These are phyloP conservation scores for Neurospora sp. DNA, from an alignment of 495 filamentous ascomycete species.

Conservation along the genomic window DNA sequence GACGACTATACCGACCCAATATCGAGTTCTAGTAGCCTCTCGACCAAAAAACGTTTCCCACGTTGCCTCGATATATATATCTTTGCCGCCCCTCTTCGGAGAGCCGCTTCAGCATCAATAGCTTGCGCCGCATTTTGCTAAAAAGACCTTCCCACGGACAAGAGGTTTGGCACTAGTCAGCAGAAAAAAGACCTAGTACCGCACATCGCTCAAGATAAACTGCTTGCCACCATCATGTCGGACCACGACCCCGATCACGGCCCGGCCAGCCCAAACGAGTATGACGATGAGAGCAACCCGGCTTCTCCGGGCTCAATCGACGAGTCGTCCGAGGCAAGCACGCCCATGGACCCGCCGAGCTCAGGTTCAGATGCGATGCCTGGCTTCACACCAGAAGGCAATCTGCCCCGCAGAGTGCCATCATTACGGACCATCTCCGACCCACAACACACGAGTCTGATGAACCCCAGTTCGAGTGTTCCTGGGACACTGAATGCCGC, in stretches of 20 bases:
- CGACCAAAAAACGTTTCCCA: not conserved
- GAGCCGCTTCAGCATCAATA: not conserved
- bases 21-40: not conserved
- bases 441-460: constrained; percentile 36
- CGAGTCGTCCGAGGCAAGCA: constrained; percentile 35
- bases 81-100: not conserved
- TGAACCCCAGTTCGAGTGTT: constrained; percentile 69
- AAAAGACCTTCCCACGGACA: not conserved
- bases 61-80: not conserved
- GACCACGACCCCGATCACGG: constrained; percentile 18
- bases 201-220: not conserved
- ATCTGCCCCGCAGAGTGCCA: constrained; percentile 36
- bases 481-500: constrained; percentile 67
- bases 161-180: not conserved
- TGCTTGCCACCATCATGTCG: constrained; percentile 19
- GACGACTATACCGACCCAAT: not conserved
- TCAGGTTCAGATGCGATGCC: constrained; percentile 19
- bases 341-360: constrained; percentile 33
- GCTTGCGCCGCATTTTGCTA: not conserved
- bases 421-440: constrained; percentile 48
- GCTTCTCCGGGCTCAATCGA: constrained; percentile 30
- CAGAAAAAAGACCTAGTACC: not conserved
- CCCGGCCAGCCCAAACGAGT: constrained; percentile 32
- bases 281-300: constrained; percentile 22
- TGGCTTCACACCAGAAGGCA: constrained; percentile 9